These are phyloP conservation scores for Eurotiales sp. DNA, from an alignment of 2,329 filamentous ascomycete species.

Conservation along the genomic window DNA sequence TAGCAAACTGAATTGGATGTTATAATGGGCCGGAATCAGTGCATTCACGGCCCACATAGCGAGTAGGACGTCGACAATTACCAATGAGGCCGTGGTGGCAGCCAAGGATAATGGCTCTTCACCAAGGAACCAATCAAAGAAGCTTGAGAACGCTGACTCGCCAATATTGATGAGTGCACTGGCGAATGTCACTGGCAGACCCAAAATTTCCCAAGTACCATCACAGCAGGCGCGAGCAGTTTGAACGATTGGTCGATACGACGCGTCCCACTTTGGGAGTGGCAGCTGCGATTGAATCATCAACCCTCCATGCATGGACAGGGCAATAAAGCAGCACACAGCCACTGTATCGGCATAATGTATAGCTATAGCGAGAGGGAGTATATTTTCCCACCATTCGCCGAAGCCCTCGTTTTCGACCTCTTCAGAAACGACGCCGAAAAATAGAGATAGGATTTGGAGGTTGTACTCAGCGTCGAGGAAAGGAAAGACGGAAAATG, in stretches of 20 bases:
- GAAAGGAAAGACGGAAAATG: conserved; percentile 3
- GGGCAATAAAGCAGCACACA: conserved; percentile 4
- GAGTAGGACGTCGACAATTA: not conserved
- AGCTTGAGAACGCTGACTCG: not conserved
- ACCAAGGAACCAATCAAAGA: not conserved
- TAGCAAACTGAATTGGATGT: not conserved
- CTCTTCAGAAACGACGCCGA: not conserved
- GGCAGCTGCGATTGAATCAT: conserved; percentile 3
- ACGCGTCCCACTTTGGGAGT: conserved; percentile 1
- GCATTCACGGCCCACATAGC: conserved; percentile 7
- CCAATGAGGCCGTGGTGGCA: not conserved
- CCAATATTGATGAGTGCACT: not conserved
- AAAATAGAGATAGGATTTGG: conserved; percentile 3
- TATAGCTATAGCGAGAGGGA: not conserved
- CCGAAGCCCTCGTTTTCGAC: not conserved
- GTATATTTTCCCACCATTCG: not conserved
- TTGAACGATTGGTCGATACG: not conserved
- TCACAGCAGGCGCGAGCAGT: not conserved
- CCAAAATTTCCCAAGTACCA: not conserved
- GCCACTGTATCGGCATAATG: conserved; percentile 8
- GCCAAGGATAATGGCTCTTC: not conserved
- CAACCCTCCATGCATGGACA: conserved; percentile 3
- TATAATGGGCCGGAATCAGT: not conserved
- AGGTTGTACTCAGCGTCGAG: not conserved
- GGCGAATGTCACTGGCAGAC: not conserved